phyloP scores from a whole-genome alignment of 2,329 filamentous ascomycete species.

The Lasiodiplodia sp. region DNA sequence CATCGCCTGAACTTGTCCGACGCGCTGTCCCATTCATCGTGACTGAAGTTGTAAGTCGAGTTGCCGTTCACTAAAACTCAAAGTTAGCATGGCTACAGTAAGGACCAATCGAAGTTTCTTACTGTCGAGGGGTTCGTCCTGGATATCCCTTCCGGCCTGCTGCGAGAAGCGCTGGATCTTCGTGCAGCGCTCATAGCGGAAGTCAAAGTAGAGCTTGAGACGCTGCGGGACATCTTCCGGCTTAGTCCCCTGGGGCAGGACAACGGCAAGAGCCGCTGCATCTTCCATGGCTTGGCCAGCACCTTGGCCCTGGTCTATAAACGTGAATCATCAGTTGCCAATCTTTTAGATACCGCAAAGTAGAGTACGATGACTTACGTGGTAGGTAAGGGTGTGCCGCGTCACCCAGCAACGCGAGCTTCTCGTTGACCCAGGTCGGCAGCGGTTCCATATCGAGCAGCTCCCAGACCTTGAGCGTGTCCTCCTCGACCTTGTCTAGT shows the following conservation, averaged over 20 bases:
- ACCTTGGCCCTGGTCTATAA: constrained; percentile 65
- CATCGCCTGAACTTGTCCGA: constrained; percentile 59
- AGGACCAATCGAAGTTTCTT: neutral
- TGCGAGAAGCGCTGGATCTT: constrained; percentile 66
- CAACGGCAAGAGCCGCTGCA: constrained; percentile 63
- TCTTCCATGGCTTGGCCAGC: constrained; percentile 73
- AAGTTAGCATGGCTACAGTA: neutral
- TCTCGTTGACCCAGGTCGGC: constrained; percentile 61
- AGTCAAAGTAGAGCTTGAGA: constrained; percentile 65
- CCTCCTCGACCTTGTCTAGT: constrained; percentile 48
- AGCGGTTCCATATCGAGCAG: constrained; percentile 63
- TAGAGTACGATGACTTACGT: constrained; percentile 47
- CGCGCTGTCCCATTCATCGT: constrained; percentile 66
- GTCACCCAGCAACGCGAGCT: constrained; percentile 68
- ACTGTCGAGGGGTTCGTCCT: constrained; percentile 33
- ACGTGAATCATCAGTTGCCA: neutral
- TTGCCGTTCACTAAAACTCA: constrained; percentile 30
- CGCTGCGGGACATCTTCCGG: constrained; percentile 48
- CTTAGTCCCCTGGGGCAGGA: constrained; percentile 43
- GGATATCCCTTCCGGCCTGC: constrained; percentile 58
- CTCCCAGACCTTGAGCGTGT: constrained; percentile 49
- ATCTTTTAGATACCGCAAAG: constrained; percentile 33
- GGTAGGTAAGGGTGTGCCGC: constrained; percentile 74
- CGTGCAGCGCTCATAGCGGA: constrained; percentile 65
- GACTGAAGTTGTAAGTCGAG: constrained; percentile 60